Conservation (phyloP, 129 eudicot species). For the Flaveria bidentis region DNA sequence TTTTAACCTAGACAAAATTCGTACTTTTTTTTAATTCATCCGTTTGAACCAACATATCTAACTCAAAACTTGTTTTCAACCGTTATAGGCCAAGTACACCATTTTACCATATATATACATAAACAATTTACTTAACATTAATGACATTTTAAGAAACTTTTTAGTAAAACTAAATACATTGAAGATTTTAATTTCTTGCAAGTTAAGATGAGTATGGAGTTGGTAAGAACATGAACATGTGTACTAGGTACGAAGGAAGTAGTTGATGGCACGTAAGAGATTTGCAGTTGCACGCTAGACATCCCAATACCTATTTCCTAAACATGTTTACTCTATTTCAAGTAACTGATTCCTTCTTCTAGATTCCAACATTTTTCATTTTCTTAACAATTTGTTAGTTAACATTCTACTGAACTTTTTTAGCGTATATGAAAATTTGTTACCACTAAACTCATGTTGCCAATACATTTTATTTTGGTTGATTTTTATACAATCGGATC, state of each 20-base stretch:
- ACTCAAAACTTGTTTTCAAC: neutral
- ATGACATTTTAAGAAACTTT: neutral
- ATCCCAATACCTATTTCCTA: constrained; percentile 30
- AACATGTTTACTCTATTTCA: constrained; percentile 37
- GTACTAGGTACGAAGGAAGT: constrained; percentile 33
- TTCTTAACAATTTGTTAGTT: neutral
- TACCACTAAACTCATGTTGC: too few relatives aligned
- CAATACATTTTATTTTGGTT: too few relatives aligned
- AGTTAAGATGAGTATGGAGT: constrained; percentile 28
- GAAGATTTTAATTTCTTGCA: neutral
- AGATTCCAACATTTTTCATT: neutral
- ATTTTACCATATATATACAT: too few relatives aligned
- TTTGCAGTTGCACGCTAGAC: constrained; percentile 31
- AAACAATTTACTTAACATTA: too few relatives aligned
- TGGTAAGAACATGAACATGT: constrained; percentile 17
- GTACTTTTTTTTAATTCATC: too few relatives aligned
- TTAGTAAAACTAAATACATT: neutral
- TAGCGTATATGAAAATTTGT: neutral
- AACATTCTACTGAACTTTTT: neutral
- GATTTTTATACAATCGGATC: too few relatives aligned
- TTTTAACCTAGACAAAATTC: too few relatives aligned
- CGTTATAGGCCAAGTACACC: too few relatives aligned
- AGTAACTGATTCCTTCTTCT: constrained; percentile 18
- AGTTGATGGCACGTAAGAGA: constrained; percentile 32
- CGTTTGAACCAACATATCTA: too few relatives aligned